Evolutionary conservation across 495 filamentous ascomycete genomes (phyloP), one percentile per base, ranked within the genome.

Genomic region (Terfezia claveryi): DNA sequence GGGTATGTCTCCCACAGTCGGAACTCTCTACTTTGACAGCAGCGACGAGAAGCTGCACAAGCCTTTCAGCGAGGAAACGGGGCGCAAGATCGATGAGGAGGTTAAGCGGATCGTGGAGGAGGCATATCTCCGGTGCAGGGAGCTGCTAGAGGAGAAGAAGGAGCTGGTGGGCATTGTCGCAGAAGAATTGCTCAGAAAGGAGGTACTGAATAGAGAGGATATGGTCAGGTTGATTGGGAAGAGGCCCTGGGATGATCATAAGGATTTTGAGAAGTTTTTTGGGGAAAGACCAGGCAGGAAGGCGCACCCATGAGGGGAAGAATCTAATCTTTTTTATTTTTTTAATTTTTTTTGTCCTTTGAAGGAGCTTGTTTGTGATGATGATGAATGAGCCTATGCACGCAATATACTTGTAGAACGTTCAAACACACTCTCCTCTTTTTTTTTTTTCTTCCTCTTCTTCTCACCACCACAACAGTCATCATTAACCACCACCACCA

Each of bases 241-340:
- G 41, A 73, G 91, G 54, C 79, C 81, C 44, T 96, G 80, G 66
- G 79, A 80, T 23, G 87, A 95, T 50, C 78, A 81, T 58, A 79
- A 80, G 61, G 87, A 96, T 57, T 95, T 98, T 66, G 68, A 76
- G 52, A 96, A 94, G 71, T 96, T 94, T 71, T 98, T 98, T 67
- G 27, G 27, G 27, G 27, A 7, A 20, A 32, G 27, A 7, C 27
- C 27, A 32, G 27, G 20, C 20, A 32, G 27, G 1, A 4, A 4
- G 4, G 7, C 27, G 27, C 27, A 32, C 4, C 27, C 27, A 0
- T 32, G 27, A 32, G 27, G 27, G 27, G 20, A 2, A 2, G 20
- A 20, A 20, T 20, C 2, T 32, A 7, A 32, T 7, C 27, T 32
- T 32, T 32, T 32, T 32, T 32, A 1, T 32, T 32, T 32, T 32